These are phyloP conservation scores for cucumber (Cucumis sativus) DNA, from an alignment of 306 rosid species.

Conservation along the genomic window Cucumber_9930_V3 NC_026656.2:646501-647000, in stretches of 20 bases:
- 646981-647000: constrained; percentile 6
- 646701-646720: no score
- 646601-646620: no score
- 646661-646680: no score
- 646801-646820: not conserved
- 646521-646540: no score
- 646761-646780: not conserved
- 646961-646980: not conserved
- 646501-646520: no score
- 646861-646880: not conserved
- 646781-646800: not conserved
- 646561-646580: no score
- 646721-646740: not conserved
- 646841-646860: constrained; percentile 2
- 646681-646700: no score
- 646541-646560: no score
- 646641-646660: no score
- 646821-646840: not conserved
- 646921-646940: constrained; percentile 1
- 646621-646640: no score
- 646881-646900: not conserved
- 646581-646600: no score
- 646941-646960: not conserved
- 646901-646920: constrained; percentile 5
- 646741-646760: not conserved